These are phyloP conservation scores for Coemansia asiatica DNA, from an alignment of 192 early-diverging fungal species.

Conservation along the genomic window DNA sequence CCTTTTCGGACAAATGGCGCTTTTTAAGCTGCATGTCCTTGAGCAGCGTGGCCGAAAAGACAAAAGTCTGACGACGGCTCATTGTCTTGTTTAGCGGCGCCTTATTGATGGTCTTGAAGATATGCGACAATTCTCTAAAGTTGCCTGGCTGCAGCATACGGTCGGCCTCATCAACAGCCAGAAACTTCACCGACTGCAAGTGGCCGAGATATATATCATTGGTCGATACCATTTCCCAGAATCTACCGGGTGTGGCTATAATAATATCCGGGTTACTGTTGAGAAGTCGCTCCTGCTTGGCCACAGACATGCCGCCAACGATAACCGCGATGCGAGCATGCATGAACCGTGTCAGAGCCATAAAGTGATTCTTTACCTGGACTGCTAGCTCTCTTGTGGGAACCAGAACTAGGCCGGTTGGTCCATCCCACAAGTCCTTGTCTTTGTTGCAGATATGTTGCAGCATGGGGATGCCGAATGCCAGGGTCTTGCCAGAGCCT, in stretches of 20 bases:
- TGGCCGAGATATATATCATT: constrained; percentile 59
- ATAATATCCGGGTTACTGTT: constrained; percentile 67
- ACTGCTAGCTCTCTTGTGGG: constrained; percentile 96
- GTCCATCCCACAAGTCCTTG: constrained; percentile 27
- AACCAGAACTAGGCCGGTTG: constrained; percentile 73
- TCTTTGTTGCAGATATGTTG: constrained; percentile 62
- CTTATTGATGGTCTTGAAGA: constrained; percentile 58
- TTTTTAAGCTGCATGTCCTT: constrained; percentile 49
- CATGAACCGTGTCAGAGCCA: constrained; percentile 51
- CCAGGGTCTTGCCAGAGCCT: constrained; percentile 93
- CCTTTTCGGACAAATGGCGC: constrained; percentile 30
- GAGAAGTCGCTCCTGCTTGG: constrained; percentile 85
- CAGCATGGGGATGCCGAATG: constrained; percentile 92
- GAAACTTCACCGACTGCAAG: constrained; percentile 63
- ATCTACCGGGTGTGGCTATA: constrained; percentile 79
- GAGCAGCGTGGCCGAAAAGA: constrained; percentile 89
- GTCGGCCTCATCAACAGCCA: constrained; percentile 85
- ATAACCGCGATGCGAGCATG: constrained; percentile 66
- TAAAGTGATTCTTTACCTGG: constrained; percentile 87
- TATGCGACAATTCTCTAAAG: constrained; percentile 69
- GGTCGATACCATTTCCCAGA: constrained; percentile 66
- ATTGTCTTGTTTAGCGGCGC: constrained; percentile 7
- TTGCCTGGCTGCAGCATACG: constrained; percentile 79
- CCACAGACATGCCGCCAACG: constrained; percentile 92
- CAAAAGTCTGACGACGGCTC: constrained; percentile 74